These are phyloP conservation scores for Nannizziopsis arthrosporioides DNA, from an alignment of 2,329 filamentous ascomycete species.

Conservation along the genomic window DNA sequence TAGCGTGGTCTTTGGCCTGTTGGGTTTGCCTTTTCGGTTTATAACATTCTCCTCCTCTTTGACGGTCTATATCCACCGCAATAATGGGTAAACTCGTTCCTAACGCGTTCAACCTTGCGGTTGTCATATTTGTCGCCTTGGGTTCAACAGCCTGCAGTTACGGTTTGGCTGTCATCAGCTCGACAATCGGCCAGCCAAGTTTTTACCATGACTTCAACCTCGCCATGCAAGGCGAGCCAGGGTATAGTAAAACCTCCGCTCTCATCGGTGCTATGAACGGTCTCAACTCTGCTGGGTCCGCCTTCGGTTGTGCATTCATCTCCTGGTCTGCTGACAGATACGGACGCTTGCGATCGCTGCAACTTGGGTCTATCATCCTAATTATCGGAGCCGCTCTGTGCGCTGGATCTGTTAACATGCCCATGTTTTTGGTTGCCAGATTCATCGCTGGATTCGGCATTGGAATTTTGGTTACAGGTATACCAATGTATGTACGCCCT, in stretches of 20 bases:
- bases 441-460: conserved; percentile 13
- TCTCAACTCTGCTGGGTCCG: conserved; percentile 35
- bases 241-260: conserved; percentile 33
- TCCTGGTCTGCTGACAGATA: conserved; percentile 32
- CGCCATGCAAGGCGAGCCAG: conserved; percentile 28
- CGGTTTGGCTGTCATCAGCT: conserved; percentile 30
- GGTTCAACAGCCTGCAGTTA: conserved; percentile 27
- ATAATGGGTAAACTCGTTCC: conserved; percentile 11
- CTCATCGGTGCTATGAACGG: conserved; percentile 38
- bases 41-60: not conserved
- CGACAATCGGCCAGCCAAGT: conserved; percentile 37
- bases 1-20: not conserved
- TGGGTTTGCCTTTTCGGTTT: not conserved
- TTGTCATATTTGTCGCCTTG: conserved; percentile 26
- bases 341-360: conserved; percentile 30
- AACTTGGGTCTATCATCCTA: conserved; percentile 27
- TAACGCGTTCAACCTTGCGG: conserved; percentile 25
- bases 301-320: conserved; percentile 28
- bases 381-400: conserved; percentile 33
- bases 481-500: conserved; percentile 12
- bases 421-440: conserved; percentile 12
- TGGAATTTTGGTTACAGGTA: conserved; percentile 12
- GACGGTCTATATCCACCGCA: conserved; percentile 1
- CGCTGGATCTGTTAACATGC: conserved; percentile 21
- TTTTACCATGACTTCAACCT: conserved; percentile 36